Percentiles rank a stretch among this genome's conserved stretches.
Conservation (phyloP, 164 flowering plant genomes). For the Saururus chinensis region DNA sequence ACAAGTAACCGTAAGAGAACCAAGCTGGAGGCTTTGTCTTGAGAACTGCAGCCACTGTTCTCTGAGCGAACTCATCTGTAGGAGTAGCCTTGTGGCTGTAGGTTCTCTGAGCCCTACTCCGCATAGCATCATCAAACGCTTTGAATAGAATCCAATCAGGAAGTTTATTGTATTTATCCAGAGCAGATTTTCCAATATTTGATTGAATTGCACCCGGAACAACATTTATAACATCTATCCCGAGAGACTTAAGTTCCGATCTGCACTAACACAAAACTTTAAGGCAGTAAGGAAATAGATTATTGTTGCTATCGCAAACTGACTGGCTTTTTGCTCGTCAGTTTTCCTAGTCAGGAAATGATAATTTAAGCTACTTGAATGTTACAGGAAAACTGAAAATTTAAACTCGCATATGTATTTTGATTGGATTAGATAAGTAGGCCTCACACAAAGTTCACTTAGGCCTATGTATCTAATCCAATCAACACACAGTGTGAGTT, state of each 20-base stretch:
- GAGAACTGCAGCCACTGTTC: slow-evolving; percentile 48
- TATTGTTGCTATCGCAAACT: too few relatives aligned
- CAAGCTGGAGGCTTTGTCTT: slow-evolving; percentile 75
- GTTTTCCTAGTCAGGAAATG: too few relatives aligned
- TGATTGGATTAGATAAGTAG: too few relatives aligned
- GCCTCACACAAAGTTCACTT: too few relatives aligned
- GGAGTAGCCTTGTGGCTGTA: slow-evolving; percentile 51
- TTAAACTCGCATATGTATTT: too few relatives aligned
- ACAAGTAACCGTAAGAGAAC: slow-evolving; percentile 57
- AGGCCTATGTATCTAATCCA: too few relatives aligned
- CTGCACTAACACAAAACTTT: slow-evolving; percentile 22
- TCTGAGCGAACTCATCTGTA: slow-evolving; percentile 71
- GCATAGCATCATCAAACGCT: slow-evolving; percentile 45
- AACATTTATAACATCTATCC: slow-evolving; percentile 63
- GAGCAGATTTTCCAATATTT: slow-evolving; percentile 47
- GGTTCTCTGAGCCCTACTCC: slow-evolving; percentile 43
- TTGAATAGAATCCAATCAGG: slow-evolving; percentile 85
- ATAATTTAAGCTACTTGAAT: too few relatives aligned
- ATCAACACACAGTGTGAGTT: too few relatives aligned
- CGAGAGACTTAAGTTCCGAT: slow-evolving; percentile 61
- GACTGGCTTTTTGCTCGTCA: too few relatives aligned
- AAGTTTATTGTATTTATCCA: slow-evolving; percentile 37
- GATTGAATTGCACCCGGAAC: slow-evolving; percentile 81
- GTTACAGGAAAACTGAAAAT: neutral
- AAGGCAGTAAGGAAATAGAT: too few relatives aligned